Evolutionary conservation across 140 eudicot genomes (phyloP).

Genomic region (Oenanthe javanica): DNA sequence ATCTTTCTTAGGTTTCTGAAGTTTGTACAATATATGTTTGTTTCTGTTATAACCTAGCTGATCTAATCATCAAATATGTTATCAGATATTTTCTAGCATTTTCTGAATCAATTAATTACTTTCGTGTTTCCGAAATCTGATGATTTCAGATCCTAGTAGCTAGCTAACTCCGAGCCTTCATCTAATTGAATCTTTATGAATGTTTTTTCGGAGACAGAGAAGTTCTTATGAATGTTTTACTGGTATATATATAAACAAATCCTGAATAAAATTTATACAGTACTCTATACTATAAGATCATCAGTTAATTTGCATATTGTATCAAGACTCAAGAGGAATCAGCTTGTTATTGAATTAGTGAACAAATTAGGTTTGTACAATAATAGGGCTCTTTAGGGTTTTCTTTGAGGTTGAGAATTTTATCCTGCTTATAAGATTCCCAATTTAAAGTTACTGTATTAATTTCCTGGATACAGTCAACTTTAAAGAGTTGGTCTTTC

Average conservation of each 20-base stretch:
- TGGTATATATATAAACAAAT: too few species aligned
- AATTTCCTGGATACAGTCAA: too few species aligned
- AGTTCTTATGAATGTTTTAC: not conserved
- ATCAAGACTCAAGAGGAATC: not conserved
- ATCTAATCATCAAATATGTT: not conserved
- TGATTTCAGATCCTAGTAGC: slow-evolving; percentile 1
- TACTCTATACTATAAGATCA: too few species aligned
- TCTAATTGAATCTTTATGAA: not conserved
- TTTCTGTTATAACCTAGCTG: not conserved
- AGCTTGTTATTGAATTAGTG: not conserved
- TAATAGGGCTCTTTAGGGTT: not conserved
- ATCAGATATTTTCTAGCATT: not conserved
- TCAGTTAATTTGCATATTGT: not conserved
- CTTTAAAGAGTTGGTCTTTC: not conserved
- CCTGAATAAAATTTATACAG: too few species aligned
- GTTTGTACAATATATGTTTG: not conserved
- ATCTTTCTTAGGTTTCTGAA: not conserved
- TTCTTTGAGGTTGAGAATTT: not conserved
- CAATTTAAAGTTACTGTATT: not conserved
- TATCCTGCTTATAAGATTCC: not conserved
- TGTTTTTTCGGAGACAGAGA: too few species aligned
- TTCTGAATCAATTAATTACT: not conserved
- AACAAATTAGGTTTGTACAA: too few species aligned
- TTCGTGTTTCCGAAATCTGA: not conserved
- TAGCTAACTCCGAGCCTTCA: not conserved